A percentile compares a stretch with the other conserved stretches of the same genome.
phyloP scores from a whole-genome alignment of 1,284 basidiomycete genomes.

The Schizopora paradoxa region DNA sequence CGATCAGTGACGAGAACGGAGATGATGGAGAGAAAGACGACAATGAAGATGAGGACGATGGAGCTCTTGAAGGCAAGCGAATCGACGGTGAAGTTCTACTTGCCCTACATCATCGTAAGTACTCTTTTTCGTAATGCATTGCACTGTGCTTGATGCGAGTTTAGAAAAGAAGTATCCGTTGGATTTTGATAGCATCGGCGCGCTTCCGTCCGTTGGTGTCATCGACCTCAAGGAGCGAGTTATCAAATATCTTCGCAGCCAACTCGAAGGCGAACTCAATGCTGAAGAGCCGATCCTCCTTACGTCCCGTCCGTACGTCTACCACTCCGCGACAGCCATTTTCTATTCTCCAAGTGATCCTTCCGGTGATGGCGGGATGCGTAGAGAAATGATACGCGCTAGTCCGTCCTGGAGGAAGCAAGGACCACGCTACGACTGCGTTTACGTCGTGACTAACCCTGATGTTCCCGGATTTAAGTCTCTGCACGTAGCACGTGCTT shows the following conservation, averaged over 20 bases:
- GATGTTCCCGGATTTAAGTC: neutral
- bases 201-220: conserved; percentile 15
- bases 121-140: neutral
- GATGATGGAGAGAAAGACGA: neutral
- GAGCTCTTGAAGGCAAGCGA: neutral
- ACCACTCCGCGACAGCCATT: conserved; percentile 3
- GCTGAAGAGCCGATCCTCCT: neutral
- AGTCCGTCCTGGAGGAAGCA: neutral
- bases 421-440: neutral
- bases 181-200: neutral
- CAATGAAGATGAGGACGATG: neutral
- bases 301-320: neutral
- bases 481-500: conserved; percentile 4
- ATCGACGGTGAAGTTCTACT: neutral
- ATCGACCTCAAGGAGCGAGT: conserved; percentile 20
- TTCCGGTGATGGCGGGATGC: conserved; percentile 12
- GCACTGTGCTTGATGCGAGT: neutral
- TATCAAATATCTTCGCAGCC: conserved; percentile 23
- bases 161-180: neutral
- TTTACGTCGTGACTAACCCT: neutral
- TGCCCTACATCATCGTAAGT: neutral
- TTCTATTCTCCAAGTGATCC: conserved; percentile 16
- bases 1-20: too few relatives aligned
- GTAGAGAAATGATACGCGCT: conserved; percentile 11
- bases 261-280: conserved; percentile 19